phyloP scores from a whole-genome alignment of 2,329 filamentous ascomycete species.

The Acephala macrosclerotiorum region DNA sequence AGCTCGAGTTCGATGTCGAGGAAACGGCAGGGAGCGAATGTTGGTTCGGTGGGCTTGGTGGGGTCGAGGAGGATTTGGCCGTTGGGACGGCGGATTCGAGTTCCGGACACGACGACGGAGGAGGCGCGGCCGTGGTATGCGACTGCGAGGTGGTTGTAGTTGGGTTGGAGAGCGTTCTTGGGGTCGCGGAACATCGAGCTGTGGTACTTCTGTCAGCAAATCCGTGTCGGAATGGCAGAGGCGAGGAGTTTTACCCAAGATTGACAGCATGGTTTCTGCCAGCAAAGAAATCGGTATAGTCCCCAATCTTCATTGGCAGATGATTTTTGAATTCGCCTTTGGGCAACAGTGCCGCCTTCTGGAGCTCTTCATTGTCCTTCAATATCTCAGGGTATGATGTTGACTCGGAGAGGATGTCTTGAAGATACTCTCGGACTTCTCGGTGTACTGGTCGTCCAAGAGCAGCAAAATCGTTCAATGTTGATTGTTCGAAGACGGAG shows the following conservation, averaged over 20 bases:
- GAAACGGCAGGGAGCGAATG: conserved; percentile 67
- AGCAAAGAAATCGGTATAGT: conserved; percentile 88
- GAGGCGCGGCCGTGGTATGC: conserved; percentile 83
- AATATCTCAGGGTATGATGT: conserved; percentile 68
- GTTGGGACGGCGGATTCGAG: conserved; percentile 73
- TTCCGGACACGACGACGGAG: conserved; percentile 77
- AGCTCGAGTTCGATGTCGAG: conserved; percentile 85
- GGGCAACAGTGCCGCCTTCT: conserved; percentile 64
- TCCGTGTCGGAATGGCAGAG: too few relatives aligned
- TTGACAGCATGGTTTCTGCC: conserved; percentile 81
- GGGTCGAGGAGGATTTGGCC: conserved; percentile 78
- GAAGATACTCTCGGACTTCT: conserved; percentile 73
- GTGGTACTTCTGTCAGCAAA: too few relatives aligned
- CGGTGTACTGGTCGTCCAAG: conserved; percentile 73
- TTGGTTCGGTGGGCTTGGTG: conserved; percentile 65
- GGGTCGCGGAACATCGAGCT: conserved; percentile 77
- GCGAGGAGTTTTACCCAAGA: conserved; percentile 32
- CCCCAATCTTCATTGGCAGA: conserved; percentile 78
- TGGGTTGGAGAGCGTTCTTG: conserved; percentile 77
- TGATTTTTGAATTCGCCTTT: conserved; percentile 68
- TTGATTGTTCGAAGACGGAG: conserved; percentile 68
- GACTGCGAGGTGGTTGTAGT: conserved; percentile 83
- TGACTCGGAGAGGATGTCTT: conserved; percentile 67
- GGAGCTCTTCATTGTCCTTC: conserved; percentile 65
- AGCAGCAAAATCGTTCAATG: conserved; percentile 76